phyloP scores from a whole-genome alignment of 75 land plant species.

The Selaginella tamariscina region DNA sequence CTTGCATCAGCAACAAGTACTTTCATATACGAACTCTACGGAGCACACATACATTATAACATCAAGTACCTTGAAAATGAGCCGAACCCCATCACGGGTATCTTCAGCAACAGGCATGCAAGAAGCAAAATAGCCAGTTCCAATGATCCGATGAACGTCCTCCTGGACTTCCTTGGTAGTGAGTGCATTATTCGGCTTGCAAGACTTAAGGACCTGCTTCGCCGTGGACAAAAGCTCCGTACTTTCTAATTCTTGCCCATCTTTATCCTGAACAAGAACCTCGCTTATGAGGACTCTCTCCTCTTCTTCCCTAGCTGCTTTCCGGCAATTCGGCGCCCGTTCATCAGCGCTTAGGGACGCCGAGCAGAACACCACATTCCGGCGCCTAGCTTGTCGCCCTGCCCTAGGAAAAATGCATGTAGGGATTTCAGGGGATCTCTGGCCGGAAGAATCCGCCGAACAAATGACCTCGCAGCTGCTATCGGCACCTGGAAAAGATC shows the following conservation, averaged over 20 bases:
- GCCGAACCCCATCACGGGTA: slow-evolving; percentile 86
- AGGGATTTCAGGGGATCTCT: neutral
- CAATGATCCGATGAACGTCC: slow-evolving; percentile 82
- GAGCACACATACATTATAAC: neutral
- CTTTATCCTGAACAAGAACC: slow-evolving; percentile 83
- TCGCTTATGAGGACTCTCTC: slow-evolving; percentile 95
- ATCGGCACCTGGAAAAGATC: neutral
- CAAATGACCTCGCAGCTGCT: neutral
- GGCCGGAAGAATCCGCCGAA: neutral
- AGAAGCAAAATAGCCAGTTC: slow-evolving; percentile 66
- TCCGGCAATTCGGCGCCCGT: neutral
- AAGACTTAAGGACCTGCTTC: slow-evolving; percentile 43
- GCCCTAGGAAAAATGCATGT: neutral
- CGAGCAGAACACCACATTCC: neutral
- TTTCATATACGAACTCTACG: neutral
- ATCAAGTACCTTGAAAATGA: slow-evolving; percentile 62
- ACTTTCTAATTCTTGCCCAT: slow-evolving; percentile 83
- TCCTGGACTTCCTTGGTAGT: slow-evolving; percentile 90
- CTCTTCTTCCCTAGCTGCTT: slow-evolving; percentile 33
- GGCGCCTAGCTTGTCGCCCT: neutral
- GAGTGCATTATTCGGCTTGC: slow-evolving; percentile 71
- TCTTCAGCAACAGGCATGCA: slow-evolving; percentile 94
- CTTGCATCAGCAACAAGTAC: too few relatives aligned
- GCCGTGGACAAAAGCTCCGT: slow-evolving; percentile 59
- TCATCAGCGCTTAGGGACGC: neutral